Conservation (phyloP, 2,329 filamentous ascomycete genomes). For the Penicillium sp. region DNA sequence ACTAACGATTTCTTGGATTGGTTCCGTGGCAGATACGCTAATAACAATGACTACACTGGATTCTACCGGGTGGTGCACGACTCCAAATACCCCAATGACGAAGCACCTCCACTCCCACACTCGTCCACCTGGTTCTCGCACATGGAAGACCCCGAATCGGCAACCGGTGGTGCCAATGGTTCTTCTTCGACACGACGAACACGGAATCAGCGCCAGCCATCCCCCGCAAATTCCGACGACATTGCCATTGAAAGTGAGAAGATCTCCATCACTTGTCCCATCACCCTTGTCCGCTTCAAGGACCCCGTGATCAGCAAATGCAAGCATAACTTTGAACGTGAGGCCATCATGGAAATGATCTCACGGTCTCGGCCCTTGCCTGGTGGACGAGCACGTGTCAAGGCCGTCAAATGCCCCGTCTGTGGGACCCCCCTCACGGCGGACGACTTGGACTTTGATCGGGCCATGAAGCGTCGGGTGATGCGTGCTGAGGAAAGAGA, state of each 20-base stretch:
- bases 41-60: slow-evolving; percentile 54
- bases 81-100: slow-evolving; percentile 49
- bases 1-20: no score
- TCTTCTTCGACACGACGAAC: slow-evolving; percentile 8
- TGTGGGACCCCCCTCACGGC: slow-evolving; percentile 35
- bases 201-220: slow-evolving; percentile 20
- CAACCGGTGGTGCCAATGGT: slow-evolving; percentile 1
- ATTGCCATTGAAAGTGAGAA: slow-evolving; percentile 43
- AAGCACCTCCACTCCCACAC: slow-evolving; percentile 50
- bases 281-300: slow-evolving; percentile 42
- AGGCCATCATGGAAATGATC: slow-evolving; percentile 44
- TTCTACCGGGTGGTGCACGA: slow-evolving; percentile 61
- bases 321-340: slow-evolving; percentile 45
- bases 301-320: slow-evolving; percentile 47
- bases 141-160: slow-evolving; percentile 33
- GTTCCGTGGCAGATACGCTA: slow-evolving; percentile 44
- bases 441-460: slow-evolving; percentile 36
- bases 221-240: slow-evolving; percentile 36
- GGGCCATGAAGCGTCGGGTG: slow-evolving; percentile 36
- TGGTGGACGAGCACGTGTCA: slow-evolving; percentile 17
- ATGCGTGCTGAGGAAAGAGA: slow-evolving; percentile 27
- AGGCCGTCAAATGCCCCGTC: slow-evolving; percentile 37
- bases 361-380: slow-evolving; percentile 18
- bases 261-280: slow-evolving; percentile 43
- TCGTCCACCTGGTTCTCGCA: slow-evolving; percentile 58